Percentiles rank a stretch among this genome's conserved stretches.
These are phyloP conservation scores for Colletotrichum camelliae DNA, from an alignment of 2,329 filamentous ascomycete genomes.

Conservation along the genomic window DNA sequence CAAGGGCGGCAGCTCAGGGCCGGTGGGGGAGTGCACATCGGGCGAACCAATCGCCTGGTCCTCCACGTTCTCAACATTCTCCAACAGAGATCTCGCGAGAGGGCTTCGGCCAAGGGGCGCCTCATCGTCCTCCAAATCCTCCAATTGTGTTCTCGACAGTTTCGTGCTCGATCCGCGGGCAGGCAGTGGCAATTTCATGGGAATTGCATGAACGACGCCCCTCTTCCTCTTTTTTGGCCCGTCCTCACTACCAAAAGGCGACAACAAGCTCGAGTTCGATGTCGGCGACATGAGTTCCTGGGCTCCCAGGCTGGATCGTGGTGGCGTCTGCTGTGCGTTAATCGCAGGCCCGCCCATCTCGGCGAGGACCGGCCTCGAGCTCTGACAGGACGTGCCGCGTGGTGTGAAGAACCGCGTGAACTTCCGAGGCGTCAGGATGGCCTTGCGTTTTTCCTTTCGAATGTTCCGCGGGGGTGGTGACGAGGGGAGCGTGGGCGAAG, in stretches of 20 bases:
- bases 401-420: slow-evolving; percentile 61
- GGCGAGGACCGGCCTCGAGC: slow-evolving; percentile 43
- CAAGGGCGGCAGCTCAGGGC: neutral
- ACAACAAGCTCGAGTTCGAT: neutral
- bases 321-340: slow-evolving; percentile 30
- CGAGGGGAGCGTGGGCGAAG: slow-evolving; percentile 25
- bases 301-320: neutral
- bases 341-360: slow-evolving; percentile 45
- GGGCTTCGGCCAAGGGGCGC: slow-evolving; percentile 1
- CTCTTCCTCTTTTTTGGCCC: slow-evolving; percentile 23
- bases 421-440: slow-evolving; percentile 60
- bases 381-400: slow-evolving; percentile 42
- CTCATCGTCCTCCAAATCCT: slow-evolving; percentile 8
- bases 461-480: slow-evolving; percentile 26
- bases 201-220: slow-evolving; percentile 10
- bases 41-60: slow-evolving; percentile 2
- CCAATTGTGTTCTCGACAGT: neutral
- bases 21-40: neutral
- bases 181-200: slow-evolving; percentile 15
- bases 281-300: slow-evolving; percentile 6
- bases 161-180: neutral
- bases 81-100: neutral
- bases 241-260: slow-evolving; percentile 11
- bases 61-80: neutral
- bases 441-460: slow-evolving; percentile 52